phyloP scores from a whole-genome alignment of 345 rosid genomes.

The Moricandia moricandioides region DNA sequence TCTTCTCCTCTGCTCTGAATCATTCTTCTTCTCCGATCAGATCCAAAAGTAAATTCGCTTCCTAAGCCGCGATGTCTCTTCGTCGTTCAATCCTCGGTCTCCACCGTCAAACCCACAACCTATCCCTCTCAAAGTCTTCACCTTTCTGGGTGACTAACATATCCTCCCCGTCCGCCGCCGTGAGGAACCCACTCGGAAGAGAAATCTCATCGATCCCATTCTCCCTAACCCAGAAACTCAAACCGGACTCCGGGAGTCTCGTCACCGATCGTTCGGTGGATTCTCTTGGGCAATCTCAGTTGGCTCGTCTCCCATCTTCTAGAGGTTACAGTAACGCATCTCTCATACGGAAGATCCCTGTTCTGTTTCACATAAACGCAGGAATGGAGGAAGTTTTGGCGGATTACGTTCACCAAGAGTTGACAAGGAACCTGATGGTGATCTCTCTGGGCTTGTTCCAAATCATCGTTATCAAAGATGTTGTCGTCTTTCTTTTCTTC shows the following conservation, averaged over 20 bases:
- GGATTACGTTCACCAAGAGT: conserved; percentile 37
- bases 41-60: not conserved
- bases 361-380: conserved; percentile 21
- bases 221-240: conserved; percentile 23
- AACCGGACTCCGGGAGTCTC: not conserved
- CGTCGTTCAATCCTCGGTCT: conserved; percentile 30
- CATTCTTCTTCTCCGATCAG: not conserved
- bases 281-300: not conserved
- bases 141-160: conserved; percentile 22
- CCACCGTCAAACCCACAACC: conserved; percentile 27
- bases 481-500: conserved; percentile 29
- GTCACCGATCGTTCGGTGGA: not conserved
- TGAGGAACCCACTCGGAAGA: conserved; percentile 16
- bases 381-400: conserved; percentile 39
- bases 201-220: conserved; percentile 29
- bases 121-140: not conserved
- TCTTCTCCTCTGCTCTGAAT: not conserved
- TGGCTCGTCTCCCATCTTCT: conserved; percentile 4
- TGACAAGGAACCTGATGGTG: conserved; percentile 29
- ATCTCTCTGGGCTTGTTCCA: conserved; percentile 35
- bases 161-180: conserved; percentile 13
- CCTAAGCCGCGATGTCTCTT: conserved; percentile 23
- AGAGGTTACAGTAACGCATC: conserved; percentile 30
- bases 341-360: conserved; percentile 18
- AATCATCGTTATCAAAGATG: conserved; percentile 31